phyloP scores from a whole-genome alignment of 129 eudicot species.

The Rutidosis leptorrhynchoides region DNA sequence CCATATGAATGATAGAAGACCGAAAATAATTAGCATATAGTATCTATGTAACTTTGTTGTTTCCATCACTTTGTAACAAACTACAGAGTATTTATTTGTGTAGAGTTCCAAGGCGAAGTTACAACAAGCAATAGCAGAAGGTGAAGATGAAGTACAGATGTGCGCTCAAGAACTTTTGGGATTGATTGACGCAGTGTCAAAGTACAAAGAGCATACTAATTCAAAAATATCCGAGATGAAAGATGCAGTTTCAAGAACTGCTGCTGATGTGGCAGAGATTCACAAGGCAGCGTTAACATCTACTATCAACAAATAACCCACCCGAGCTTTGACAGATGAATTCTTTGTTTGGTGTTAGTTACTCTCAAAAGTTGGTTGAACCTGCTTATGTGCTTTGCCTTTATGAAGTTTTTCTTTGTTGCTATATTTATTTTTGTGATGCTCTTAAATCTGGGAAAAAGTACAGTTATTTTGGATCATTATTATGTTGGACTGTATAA shows the following conservation, averaged over 20 bases:
- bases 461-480: neutral
- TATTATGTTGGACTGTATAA: neutral
- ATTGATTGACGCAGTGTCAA: constrained; percentile 62
- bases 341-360: neutral
- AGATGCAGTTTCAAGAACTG: constrained; percentile 44
- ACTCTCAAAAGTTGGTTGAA: neutral
- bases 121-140: constrained; percentile 41
- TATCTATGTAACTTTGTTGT: neutral
- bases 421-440: neutral
- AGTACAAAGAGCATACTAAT: constrained; percentile 45
- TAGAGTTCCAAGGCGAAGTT: constrained; percentile 55
- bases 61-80: neutral
- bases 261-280: constrained; percentile 40
- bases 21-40: neutral
- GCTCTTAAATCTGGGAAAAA: neutral
- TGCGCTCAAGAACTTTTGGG: constrained; percentile 57
- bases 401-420: neutral
- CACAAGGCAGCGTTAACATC: constrained; percentile 35
- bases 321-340: neutral
- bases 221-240: constrained; percentile 45
- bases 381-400: neutral
- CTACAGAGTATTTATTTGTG: constrained; percentile 15
- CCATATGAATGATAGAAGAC: neutral
- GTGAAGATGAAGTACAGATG: constrained; percentile 49
- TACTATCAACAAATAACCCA: neutral